phyloP scores from a whole-genome alignment of 441 rosid genomes.

The Metrosideros polymorpha region DNA sequence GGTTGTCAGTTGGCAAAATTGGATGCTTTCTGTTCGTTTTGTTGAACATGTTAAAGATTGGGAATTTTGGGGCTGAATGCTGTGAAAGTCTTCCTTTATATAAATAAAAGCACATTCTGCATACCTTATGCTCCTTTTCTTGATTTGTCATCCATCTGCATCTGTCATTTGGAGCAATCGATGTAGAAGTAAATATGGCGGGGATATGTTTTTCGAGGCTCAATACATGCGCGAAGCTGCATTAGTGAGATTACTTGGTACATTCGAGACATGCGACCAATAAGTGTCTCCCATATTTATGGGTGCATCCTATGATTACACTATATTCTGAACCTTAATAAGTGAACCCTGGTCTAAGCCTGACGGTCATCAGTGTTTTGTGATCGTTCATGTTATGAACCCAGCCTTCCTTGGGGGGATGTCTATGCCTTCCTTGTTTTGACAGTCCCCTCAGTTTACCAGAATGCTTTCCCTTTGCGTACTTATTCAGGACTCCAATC shows the following conservation, averaged over 20 bases:
- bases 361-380: neutral
- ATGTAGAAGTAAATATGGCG: neutral
- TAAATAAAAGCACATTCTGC: neutral
- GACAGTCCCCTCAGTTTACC: neutral
- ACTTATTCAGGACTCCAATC: neutral
- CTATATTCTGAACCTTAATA: neutral
- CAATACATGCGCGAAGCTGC: neutral
- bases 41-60: neutral
- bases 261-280: neutral
- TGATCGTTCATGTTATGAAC: neutral
- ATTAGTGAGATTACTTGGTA: neutral
- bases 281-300: neutral
- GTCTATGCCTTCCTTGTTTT: neutral
- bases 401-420: neutral
- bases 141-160: neutral
- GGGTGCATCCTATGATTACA: neutral
- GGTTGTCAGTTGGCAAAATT: slow-evolving; percentile 2
- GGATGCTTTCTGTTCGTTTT: neutral
- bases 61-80: neutral
- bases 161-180: neutral
- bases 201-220: neutral
- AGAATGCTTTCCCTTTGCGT: neutral
- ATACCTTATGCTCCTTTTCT: neutral
- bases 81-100: neutral
- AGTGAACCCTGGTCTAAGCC: neutral